These are phyloP conservation scores for Boletales sp. DNA, from an alignment of 768 basidiomycete genomes.

Conservation along the genomic window DNA sequence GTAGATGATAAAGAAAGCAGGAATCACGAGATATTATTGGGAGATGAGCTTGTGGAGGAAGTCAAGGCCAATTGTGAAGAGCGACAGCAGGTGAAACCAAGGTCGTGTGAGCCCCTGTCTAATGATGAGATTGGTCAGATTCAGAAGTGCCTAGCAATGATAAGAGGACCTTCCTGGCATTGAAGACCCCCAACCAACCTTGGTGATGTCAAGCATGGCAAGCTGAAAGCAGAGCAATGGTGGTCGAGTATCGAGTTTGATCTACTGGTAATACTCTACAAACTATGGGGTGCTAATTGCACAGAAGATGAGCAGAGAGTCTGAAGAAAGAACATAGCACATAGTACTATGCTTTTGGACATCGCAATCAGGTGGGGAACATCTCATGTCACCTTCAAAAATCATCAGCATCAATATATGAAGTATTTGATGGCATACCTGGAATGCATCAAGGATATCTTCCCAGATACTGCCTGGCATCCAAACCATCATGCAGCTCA, in stretches of 20 bases:
- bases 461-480: slow-evolving; percentile 13
- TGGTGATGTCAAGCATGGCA: slow-evolving; percentile 25
- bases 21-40: too few relatives aligned
- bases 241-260: slow-evolving; percentile 22
- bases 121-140: too few relatives aligned
- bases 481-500: slow-evolving; percentile 34
- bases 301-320: too few relatives aligned
- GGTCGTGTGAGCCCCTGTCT: too few relatives aligned
- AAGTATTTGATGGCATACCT: slow-evolving; percentile 27
- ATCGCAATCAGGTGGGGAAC: slow-evolving; percentile 24
- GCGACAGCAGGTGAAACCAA: too few relatives aligned
- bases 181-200: slow-evolving; percentile 20
- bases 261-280: slow-evolving; percentile 26
- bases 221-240: slow-evolving; percentile 35
- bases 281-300: slow-evolving; percentile 31
- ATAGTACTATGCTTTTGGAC: slow-evolving; percentile 30
- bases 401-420: slow-evolving; percentile 13
- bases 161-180: too few relatives aligned
- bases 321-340: slow-evolving; percentile 13
- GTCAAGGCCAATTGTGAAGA: too few relatives aligned
- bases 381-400: slow-evolving; percentile 14
- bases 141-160: too few relatives aligned
- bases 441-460: slow-evolving; percentile 13
- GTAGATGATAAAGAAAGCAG: too few relatives aligned
- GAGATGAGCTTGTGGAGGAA: too few relatives aligned